phyloP scores from a whole-genome alignment of 2,329 filamentous ascomycete genomes.

The Falciphora oryzae region DNA sequence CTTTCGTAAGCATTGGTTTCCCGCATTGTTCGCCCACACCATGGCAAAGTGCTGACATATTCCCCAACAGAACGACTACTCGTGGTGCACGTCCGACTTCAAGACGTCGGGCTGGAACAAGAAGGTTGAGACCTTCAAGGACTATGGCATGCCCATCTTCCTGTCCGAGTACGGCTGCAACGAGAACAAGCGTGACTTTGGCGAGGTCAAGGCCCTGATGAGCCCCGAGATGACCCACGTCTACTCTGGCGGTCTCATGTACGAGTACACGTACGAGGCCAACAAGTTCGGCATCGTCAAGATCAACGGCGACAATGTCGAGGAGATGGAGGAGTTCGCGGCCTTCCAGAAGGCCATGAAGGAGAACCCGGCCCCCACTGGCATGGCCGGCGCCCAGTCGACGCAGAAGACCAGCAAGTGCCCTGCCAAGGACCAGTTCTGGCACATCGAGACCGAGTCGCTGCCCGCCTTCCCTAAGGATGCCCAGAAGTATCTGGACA shows the following conservation, averaged over 20 bases:
- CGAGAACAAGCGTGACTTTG: conserved; percentile 74
- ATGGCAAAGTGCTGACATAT: conserved; percentile 13
- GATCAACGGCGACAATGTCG: conserved; percentile 49
- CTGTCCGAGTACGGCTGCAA: conserved; percentile 92
- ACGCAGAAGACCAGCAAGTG: conserved; percentile 42
- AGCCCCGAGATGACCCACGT: conserved; percentile 74
- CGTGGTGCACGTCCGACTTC: conserved; percentile 74
- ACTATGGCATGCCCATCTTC: conserved; percentile 87
- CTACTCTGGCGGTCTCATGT: conserved; percentile 94
- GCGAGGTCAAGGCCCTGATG: conserved; percentile 77
- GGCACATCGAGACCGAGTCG: conserved; percentile 44
- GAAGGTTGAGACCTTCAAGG: conserved; percentile 82
- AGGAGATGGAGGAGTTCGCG: conserved; percentile 57
- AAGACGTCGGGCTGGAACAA: conserved; percentile 70
- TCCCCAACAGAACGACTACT: conserved; percentile 64
- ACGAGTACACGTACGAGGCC: conserved; percentile 82
- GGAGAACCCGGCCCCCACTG: conserved; percentile 45
- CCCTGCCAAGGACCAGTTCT: conserved; percentile 41
- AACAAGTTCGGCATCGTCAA: conserved; percentile 77
- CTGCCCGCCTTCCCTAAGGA: conserved; percentile 47
- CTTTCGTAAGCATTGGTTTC: conserved; percentile 43
- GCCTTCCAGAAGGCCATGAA: conserved; percentile 42
- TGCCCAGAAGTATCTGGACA: conserved; percentile 47
- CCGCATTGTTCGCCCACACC: not conserved
- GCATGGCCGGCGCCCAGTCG: conserved; percentile 41